Conservation (phyloP, 345 rosid species). For the Lepidium didymum region DNA sequence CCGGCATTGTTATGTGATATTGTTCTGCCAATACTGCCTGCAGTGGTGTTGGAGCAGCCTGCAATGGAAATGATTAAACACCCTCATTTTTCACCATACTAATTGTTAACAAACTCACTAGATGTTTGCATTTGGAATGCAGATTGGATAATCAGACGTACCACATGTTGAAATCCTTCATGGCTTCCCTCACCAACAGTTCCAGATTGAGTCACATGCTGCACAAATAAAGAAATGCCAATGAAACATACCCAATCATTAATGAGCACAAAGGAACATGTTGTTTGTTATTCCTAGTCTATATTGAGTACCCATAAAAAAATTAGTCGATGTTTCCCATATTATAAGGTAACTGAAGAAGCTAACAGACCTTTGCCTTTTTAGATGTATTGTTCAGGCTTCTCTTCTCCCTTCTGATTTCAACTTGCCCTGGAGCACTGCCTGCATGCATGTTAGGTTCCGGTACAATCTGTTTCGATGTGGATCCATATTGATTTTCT, state of each 20-base stretch:
- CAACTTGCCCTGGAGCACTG: slow-evolving; percentile 35
- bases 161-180: slow-evolving; percentile 53
- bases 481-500: slow-evolving; percentile 37
- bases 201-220: slow-evolving; percentile 42
- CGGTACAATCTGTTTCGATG: slow-evolving; percentile 30
- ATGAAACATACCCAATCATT: background rate
- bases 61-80: background rate
- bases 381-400: slow-evolving; percentile 31
- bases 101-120: background rate
- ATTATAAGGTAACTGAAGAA: background rate
- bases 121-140: background rate
- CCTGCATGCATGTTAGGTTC: slow-evolving; percentile 28
- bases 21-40: slow-evolving; percentile 45
- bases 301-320: background rate
- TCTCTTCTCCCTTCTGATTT: slow-evolving; percentile 42
- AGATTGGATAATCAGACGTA: slow-evolving; percentile 22
- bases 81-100: background rate
- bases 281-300: background rate
- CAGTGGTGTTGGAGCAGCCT: slow-evolving; percentile 36
- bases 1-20: slow-evolving; percentile 46
- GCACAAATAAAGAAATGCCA: slow-evolving; percentile 13
- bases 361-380: slow-evolving; percentile 57
- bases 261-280: no score
- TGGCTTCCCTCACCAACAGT: slow-evolving; percentile 37
- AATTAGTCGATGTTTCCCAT: background rate